Evolutionary conservation across 176 grass and related monocot genomes (phyloP).

Genomic region (Aechmea fasciata): DNA sequence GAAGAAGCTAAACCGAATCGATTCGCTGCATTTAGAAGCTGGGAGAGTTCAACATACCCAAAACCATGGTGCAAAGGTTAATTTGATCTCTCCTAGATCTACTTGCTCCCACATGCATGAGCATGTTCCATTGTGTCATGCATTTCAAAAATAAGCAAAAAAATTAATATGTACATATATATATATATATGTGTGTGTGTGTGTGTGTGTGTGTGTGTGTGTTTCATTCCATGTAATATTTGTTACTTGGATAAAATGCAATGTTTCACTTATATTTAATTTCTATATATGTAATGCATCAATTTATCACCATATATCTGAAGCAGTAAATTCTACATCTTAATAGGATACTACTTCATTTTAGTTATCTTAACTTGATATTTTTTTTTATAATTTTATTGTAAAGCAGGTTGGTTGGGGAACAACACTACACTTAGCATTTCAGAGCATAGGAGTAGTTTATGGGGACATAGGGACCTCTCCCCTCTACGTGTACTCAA

Average conservation of each 20-base stretch:
- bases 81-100: not conserved
- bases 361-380: not conserved
- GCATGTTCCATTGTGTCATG: not conserved
- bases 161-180: not conserved
- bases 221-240: no score
- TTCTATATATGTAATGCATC: no score
- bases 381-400: constrained; percentile 8
- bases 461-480: constrained; percentile 69
- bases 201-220: no score
- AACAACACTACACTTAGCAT: constrained; percentile 41
- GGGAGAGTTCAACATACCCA: constrained; percentile 26
- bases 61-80: constrained; percentile 34
- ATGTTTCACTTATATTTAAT: no score
- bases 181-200: no score
- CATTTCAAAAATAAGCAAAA: not conserved
- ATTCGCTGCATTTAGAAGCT: constrained; percentile 55
- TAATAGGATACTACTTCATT: not conserved
- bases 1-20: constrained; percentile 33
- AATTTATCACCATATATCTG: no score
- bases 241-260: no score
- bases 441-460: constrained; percentile 66
- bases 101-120: constrained; percentile 5
- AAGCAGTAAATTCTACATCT: no score
- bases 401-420: constrained; percentile 41
- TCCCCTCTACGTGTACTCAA: constrained; percentile 58